phyloP scores from a whole-genome alignment of 1,284 basidiomycete species.

The Trichosporon coremiiforme region DNA sequence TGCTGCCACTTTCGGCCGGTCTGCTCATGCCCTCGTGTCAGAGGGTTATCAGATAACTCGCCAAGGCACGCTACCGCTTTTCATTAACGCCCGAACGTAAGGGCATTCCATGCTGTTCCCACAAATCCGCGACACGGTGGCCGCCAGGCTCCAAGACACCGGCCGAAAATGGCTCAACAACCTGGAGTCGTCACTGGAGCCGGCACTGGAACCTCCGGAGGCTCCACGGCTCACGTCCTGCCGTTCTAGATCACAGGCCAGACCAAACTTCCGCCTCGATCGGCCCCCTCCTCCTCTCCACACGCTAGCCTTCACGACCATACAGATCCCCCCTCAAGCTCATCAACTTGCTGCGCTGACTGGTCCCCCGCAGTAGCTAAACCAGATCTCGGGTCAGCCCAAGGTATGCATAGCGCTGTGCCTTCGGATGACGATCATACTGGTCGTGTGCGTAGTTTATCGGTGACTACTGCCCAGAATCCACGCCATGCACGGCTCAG shows the following conservation, averaged over 20 bases:
- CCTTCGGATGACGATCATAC: background rate
- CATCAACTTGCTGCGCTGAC: background rate
- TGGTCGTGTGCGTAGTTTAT: background rate
- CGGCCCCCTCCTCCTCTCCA: background rate
- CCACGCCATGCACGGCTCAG: background rate
- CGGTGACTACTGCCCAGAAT: background rate
- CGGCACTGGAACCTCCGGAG: background rate
- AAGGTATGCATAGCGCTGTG: background rate
- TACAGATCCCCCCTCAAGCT: background rate
- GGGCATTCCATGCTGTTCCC: background rate
- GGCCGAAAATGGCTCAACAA: conserved; percentile 12
- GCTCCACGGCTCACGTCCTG: background rate
- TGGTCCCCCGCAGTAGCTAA: background rate
- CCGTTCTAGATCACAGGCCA: background rate
- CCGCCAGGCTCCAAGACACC: background rate
- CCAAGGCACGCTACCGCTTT: conserved; percentile 5
- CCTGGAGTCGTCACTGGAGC: background rate
- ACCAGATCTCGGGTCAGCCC: background rate
- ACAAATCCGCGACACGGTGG: background rate
- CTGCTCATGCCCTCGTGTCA: background rate
- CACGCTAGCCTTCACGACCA: background rate
- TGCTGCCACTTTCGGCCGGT: conserved; percentile 6
- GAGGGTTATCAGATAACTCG: conserved; percentile 6
- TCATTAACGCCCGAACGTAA: background rate
- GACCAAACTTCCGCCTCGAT: background rate